phyloP scores from a whole-genome alignment of 2,329 filamentous ascomycete genomes.

The Fusarium succisae region DNA sequence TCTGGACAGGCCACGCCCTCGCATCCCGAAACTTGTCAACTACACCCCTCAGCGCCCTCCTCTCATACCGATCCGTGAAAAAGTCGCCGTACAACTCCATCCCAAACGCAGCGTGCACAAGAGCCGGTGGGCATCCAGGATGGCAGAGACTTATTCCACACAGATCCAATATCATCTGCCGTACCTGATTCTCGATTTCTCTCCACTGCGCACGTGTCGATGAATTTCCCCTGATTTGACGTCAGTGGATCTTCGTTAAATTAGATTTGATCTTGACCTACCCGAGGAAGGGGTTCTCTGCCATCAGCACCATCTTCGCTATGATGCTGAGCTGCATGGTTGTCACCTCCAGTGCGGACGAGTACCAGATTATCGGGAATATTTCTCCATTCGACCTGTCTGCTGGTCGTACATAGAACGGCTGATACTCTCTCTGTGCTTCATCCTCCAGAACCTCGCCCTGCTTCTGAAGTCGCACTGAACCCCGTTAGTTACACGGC shows the following conservation, averaged over 20 bases:
- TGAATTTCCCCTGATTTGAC: slow-evolving; percentile 32
- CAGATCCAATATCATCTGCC: slow-evolving; percentile 50
- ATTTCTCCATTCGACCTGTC: slow-evolving; percentile 52
- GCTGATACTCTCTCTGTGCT: slow-evolving; percentile 46
- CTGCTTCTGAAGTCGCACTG: slow-evolving; percentile 50
- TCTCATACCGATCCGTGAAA: slow-evolving; percentile 53
- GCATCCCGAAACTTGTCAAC: slow-evolving; percentile 57
- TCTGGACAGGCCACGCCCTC: slow-evolving; percentile 52
- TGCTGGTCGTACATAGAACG: slow-evolving; percentile 47
- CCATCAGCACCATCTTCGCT: slow-evolving; percentile 52
- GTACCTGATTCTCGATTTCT: slow-evolving; percentile 51
- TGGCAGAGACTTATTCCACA: slow-evolving; percentile 54
- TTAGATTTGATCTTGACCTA: slow-evolving; percentile 25
- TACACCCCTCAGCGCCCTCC: slow-evolving; percentile 50
- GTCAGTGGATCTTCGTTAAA: slow-evolving; percentile 3
- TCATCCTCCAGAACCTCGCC: slow-evolving; percentile 49
- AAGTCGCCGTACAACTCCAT: slow-evolving; percentile 55
- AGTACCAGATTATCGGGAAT: slow-evolving; percentile 53
- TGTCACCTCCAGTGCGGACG: slow-evolving; percentile 52
- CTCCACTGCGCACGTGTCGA: slow-evolving; percentile 47
- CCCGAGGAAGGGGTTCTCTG: slow-evolving; percentile 51
- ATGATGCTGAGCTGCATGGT: slow-evolving; percentile 53
- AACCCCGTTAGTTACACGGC: not conserved
- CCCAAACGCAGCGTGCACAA: slow-evolving; percentile 52
- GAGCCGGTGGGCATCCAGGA: slow-evolving; percentile 49